Evolutionary conservation across 345 rosid genomes (phyloP).

Genomic region (Draba incana): DNA sequence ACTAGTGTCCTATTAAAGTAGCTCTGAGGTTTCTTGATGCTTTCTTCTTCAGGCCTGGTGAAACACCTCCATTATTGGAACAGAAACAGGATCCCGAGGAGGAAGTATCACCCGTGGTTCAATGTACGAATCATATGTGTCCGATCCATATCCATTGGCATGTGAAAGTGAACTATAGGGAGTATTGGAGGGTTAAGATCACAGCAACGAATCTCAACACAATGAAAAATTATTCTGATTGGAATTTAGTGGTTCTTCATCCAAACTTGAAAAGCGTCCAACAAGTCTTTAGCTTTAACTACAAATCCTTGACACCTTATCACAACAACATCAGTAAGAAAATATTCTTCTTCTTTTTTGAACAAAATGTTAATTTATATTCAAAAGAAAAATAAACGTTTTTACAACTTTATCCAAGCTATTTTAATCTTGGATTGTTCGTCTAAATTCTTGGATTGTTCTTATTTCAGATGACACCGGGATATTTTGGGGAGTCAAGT

Average conservation of each 20-base stretch:
- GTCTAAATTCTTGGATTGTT: not conserved
- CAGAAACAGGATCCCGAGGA: constrained; percentile 49
- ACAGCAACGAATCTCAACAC: constrained; percentile 64
- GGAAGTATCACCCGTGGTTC: constrained; percentile 50
- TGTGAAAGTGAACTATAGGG: constrained; percentile 73
- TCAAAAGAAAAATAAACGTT: not conserved
- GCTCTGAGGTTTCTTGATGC: not conserved
- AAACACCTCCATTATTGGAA: constrained; percentile 45
- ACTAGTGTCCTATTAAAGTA: not conserved
- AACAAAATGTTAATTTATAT: no score
- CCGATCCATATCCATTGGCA: constrained; percentile 88
- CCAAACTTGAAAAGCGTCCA: constrained; percentile 65
- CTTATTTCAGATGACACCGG: constrained; percentile 69
- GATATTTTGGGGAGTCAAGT: constrained; percentile 78
- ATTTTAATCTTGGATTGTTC: not conserved
- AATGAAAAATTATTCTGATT: constrained; percentile 65
- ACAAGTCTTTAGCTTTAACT: constrained; percentile 79
- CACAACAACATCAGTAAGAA: constrained; percentile 57
- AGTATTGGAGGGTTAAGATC: constrained; percentile 80
- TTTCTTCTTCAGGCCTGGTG: constrained; percentile 46
- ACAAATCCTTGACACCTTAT: constrained; percentile 57
- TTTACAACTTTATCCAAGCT: not conserved
- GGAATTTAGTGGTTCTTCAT: constrained; percentile 84
- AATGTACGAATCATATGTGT: constrained; percentile 76
- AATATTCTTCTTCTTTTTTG: not conserved